Percentiles rank a stretch among this genome's conserved stretches.
These are phyloP conservation scores for Rhipidocladum racemiflorum DNA, from an alignment of 176 grass and related monocot species.

Conservation along the genomic window DNA sequence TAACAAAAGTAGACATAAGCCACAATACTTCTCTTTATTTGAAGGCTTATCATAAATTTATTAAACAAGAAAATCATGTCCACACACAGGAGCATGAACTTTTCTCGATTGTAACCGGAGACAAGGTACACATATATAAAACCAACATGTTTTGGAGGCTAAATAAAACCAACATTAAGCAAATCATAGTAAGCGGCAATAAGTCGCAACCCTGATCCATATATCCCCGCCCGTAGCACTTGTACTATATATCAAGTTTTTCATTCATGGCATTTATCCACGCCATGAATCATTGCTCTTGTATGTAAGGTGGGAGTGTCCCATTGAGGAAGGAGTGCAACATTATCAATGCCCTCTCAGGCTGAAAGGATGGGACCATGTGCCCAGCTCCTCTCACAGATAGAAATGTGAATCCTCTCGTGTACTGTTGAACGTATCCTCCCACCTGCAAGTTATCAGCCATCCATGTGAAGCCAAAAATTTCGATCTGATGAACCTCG, in stretches of 20 bases:
- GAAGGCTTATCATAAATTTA: background rate
- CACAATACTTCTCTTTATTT: background rate
- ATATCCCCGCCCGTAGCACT: background rate
- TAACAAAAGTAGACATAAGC: background rate
- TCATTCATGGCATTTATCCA: background rate
- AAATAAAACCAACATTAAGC: background rate
- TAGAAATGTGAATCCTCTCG: constrained; percentile 36
- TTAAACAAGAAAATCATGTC: background rate
- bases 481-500: background rate
- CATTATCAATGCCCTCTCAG: constrained; percentile 39
- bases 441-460: constrained; percentile 19
- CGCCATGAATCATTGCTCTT: background rate
- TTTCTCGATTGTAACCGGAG: background rate
- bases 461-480: background rate
- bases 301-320: constrained; percentile 34
- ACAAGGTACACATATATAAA: background rate
- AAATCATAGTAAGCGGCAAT: background rate
- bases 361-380: constrained; percentile 47
- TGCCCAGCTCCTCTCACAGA: constrained; percentile 57
- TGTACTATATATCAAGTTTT: background rate
- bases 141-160: background rate
- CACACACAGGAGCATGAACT: background rate
- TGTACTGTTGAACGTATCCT: constrained; percentile 49
- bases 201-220: background rate
- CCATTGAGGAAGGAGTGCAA: constrained; percentile 37